These are phyloP conservation scores for Talaromyces sp. DNA, from an alignment of 2,329 filamentous ascomycete species.

Conservation along the genomic window DNA sequence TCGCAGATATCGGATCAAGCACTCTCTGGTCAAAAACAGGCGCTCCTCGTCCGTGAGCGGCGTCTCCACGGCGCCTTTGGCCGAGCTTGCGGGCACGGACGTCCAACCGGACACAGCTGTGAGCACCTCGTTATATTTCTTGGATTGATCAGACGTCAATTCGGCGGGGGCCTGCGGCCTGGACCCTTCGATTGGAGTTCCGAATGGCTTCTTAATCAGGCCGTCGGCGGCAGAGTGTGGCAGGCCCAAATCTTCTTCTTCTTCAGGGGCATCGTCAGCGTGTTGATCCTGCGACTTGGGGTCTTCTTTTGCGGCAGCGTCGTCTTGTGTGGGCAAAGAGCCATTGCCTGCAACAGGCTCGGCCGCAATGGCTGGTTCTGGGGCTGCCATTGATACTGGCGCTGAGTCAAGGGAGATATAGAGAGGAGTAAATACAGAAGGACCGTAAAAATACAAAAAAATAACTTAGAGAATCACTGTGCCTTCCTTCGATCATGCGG, in stretches of 20 bases:
- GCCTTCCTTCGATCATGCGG: neutral
- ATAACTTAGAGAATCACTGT: neutral
- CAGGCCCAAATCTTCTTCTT: slow-evolving; percentile 4
- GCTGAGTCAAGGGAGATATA: neutral
- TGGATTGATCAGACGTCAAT: slow-evolving; percentile 69
- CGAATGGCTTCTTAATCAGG: slow-evolving; percentile 51
- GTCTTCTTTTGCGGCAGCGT: neutral
- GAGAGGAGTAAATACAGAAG: neutral
- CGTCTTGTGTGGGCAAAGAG: neutral
- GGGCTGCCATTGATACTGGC: neutral
- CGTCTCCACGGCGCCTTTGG: slow-evolving; percentile 51
- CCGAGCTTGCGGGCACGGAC: slow-evolving; percentile 58
- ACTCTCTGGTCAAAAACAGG: slow-evolving; percentile 88
- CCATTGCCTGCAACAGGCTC: neutral
- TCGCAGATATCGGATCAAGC: slow-evolving; percentile 83
- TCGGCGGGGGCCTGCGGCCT: slow-evolving; percentile 51
- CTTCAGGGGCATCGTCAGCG: slow-evolving; percentile 7
- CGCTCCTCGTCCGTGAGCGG: slow-evolving; percentile 73
- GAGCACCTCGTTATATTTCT: slow-evolving; percentile 76
- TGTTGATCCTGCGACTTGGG: neutral
- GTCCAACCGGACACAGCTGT: slow-evolving; percentile 65
- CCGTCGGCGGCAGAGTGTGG: slow-evolving; percentile 12
- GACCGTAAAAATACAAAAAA: neutral
- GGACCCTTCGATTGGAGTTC: slow-evolving; percentile 51
- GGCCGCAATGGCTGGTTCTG: neutral